Base-by-base conservation (phyloP, 2,329 filamentous ascomycete genomes). In the Sporothrix humicola region DNA sequence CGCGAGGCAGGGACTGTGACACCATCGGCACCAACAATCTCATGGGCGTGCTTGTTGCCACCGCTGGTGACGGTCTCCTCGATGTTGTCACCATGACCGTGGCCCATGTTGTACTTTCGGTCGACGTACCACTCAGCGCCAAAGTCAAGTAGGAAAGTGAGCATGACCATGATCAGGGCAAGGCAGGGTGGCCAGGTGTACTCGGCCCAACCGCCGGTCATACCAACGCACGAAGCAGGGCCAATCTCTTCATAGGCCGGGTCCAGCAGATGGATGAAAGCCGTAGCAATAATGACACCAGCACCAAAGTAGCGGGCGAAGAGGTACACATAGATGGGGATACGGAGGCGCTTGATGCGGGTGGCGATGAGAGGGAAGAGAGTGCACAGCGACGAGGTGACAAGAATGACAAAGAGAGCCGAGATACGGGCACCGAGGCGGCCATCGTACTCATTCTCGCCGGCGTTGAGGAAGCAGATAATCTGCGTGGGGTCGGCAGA, bases 271-370 rank as follows among this genome's bases (percentile, higher is more conserved):
- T 98, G 95, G 81, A 98, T 95, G 81, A 97, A 98, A 0, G 95
- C 94, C 1, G 95, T 98, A 5, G 93, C 92, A 76, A 98, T 89
- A 78, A 98, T 98, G 76, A 98, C 94, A 63, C 95, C 95, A 0
- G 94, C 96, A 76, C 95, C 95, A 79, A 98, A 94, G 82, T 95
- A 97, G 80, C 97, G 97, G 76, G 92, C 92, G 73, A 95, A 84
- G 81, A 97, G 90, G 81, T 93, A 94, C 1, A 88, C 85, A 83
- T 89, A 92, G 72, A 87, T 85, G 0, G 90, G 90, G 2, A 93
- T 82, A 2, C 85, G 85, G 1, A 90, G 76, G 46, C 85, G 84
- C 70, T 81, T 83, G 71, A 91, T 85, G 52, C 87, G 86, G 31
- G 88, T 87, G 17, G 93, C 89, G 70, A 90, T 82, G 61, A 93